Percentiles rank a stretch among this genome's conserved stretches.
Conservation (phyloP, 441 rosid species). For the Euphorbia neoarborescens region DNA sequence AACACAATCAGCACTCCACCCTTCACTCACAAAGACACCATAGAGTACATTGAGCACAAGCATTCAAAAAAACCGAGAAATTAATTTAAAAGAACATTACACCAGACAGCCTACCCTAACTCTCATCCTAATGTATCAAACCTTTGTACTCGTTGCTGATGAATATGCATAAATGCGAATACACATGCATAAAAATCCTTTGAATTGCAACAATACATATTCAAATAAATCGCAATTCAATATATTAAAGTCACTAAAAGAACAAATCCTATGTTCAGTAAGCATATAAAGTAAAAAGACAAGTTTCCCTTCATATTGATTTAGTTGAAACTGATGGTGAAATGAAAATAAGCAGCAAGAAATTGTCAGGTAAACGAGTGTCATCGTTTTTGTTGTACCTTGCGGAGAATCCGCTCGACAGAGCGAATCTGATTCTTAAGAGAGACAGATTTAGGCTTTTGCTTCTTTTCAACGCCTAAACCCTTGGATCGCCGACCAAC, state of each 20-base stretch:
- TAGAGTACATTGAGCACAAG: not conserved
- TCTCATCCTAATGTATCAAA: not conserved
- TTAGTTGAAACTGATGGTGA: not conserved
- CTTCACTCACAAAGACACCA: not conserved
- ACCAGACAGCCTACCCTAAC: not conserved
- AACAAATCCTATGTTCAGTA: constrained; percentile 14
- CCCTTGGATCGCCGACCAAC: constrained; percentile 64
- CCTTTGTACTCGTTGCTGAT: not conserved
- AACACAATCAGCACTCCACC: not conserved
- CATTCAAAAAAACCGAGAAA: not conserved
- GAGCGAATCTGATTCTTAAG: constrained; percentile 91
- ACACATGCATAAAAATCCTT: not conserved
- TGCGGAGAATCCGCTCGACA: constrained; percentile 83
- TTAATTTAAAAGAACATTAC: not conserved
- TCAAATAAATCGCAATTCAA: not conserved
- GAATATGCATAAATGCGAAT: not conserved
- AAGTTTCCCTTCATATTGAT: not conserved
- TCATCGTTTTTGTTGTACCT: constrained; percentile 29
- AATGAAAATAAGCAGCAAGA: not conserved
- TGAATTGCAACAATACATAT: not conserved
- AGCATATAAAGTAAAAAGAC: not conserved
- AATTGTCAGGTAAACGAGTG: not conserved
- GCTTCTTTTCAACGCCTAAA: constrained; percentile 56
- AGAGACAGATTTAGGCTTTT: constrained; percentile 55
- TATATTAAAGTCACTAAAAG: not conserved